Conservation (phyloP, 495 filamentous ascomycete genomes). For the Xylaria telfairii region DNA sequence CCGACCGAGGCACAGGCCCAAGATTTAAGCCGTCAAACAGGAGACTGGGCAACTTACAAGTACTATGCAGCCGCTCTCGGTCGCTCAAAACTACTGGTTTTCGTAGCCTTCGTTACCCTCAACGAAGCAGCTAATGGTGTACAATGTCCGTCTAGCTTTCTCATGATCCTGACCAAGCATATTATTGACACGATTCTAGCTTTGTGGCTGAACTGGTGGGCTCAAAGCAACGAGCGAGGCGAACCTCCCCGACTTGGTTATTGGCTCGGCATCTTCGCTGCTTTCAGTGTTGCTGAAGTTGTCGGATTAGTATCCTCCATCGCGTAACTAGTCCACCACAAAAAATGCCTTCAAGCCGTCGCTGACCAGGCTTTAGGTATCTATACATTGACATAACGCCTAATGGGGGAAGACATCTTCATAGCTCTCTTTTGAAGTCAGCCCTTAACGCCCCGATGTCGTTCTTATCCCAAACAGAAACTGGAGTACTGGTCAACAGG, state of each 20-base stretch:
- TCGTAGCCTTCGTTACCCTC: slow-evolving; percentile 24
- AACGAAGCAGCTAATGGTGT: slow-evolving; percentile 19
- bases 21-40: slow-evolving; percentile 25
- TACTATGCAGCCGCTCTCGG: slow-evolving; percentile 43
- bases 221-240: slow-evolving; percentile 28
- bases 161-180: neutral
- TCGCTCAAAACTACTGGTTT: slow-evolving; percentile 23
- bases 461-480: slow-evolving; percentile 13
- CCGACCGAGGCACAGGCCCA: slow-evolving; percentile 3
- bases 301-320: slow-evolving; percentile 24
- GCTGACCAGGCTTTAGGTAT: neutral
- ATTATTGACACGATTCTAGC: slow-evolving; percentile 19
- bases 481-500: slow-evolving; percentile 16
- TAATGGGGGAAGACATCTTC: slow-evolving; percentile 15
- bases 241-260: slow-evolving; percentile 26
- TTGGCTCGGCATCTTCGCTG: slow-evolving; percentile 42
- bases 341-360: neutral
- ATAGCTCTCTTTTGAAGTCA: slow-evolving; percentile 12
- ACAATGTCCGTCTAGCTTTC: slow-evolving; percentile 2
- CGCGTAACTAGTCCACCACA: neutral
- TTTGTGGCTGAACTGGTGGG: slow-evolving; percentile 47
- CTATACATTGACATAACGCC: slow-evolving; percentile 19
- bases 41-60: slow-evolving; percentile 41
- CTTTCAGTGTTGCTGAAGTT: slow-evolving; percentile 33
- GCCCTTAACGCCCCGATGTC: slow-evolving; percentile 11